Evolutionary conservation across 2,329 filamentous ascomycete species (phyloP), one percentile per base, ranked within the genome.

Genomic region (Alternaria arbusti): DNA sequence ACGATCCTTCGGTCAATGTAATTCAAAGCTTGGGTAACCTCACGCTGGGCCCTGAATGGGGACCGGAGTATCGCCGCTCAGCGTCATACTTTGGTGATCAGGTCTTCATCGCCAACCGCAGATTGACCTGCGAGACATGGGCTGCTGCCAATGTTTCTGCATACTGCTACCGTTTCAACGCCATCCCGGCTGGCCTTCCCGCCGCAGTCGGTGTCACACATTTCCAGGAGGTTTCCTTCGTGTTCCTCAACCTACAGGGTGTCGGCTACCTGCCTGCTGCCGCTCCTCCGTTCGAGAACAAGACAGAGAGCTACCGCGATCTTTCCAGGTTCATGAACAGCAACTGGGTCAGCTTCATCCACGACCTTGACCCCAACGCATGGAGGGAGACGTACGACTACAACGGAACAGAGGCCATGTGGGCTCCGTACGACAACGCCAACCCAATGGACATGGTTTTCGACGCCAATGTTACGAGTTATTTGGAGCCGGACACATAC

Each of bases 111-210:
- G 88, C 85, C 6, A 83, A 84, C 30, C 84, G 88, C 2, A 83
- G 88, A 4, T 79, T 83, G 22, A 84, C 85, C 6, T 85, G 84
- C 64, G 79, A 86, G 68, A 79, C 81, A 1, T 88, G 86, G 84
- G 80, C 86, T 12, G 78, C 78, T 10, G 76, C 81, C 28, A 78
- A 80, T 13, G 70, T 86, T 3, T 80, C 84, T 7, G 86, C 86
- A 10, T 90, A 88, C 80, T 86, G 84, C 70, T 90, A 89, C 78
- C 84, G 86, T 50, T 90, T 90, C 82, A 87, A 90, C 71, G 86
- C 86, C 9, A 77, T 84, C 15, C 78, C 84, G 0, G 80, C 82
- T 4, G 84, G 86, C 10, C 68, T 83, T 1, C 75, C 81, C 0
- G 77, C 79, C 11, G 75, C 79, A 1, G 72, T 78, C 1, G 85